A percentile compares a stretch with the other conserved stretches of the same genome.
Evolutionary conservation across 2,329 filamentous ascomycete genomes (phyloP).

Genomic region (Scedosporium minutisporum): DNA sequence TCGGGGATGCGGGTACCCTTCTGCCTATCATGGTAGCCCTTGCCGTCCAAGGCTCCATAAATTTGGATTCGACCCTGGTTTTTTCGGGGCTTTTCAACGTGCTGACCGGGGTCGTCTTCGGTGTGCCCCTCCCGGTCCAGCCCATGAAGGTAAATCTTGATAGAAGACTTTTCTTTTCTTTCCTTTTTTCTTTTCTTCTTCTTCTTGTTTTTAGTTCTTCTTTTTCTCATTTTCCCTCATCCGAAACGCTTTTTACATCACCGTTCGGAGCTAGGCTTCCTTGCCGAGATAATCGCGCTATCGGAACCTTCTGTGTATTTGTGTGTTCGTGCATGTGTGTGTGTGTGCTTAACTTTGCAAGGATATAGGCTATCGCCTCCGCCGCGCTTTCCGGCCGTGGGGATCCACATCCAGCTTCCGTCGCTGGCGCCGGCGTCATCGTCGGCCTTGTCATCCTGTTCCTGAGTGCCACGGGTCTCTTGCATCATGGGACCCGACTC

Average conservation of each 20-base stretch:
- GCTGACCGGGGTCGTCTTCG: constrained; percentile 70
- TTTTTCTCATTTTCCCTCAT: no score
- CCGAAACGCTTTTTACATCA: no score
- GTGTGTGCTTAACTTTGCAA: background rate
- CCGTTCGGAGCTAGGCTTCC: no score
- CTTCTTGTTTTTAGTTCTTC: background rate
- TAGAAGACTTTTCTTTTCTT: background rate
- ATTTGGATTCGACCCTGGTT: constrained; percentile 73
- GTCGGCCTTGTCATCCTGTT: constrained; percentile 65
- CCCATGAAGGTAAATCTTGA: constrained; percentile 54
- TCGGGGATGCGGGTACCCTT: constrained; percentile 81
- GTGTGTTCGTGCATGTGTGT: background rate
- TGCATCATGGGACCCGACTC: constrained; percentile 61
- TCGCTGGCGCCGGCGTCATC: constrained; percentile 69
- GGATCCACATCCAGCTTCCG: constrained; percentile 21
- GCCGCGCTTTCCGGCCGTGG: constrained; percentile 70
- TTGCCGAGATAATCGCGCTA: no score
- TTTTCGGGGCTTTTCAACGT: constrained; percentile 86
- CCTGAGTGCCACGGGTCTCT: constrained; percentile 69
- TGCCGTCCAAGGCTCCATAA: constrained; percentile 66
- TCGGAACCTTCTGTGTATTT: no score
- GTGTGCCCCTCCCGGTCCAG: constrained; percentile 83
- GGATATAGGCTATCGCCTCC: constrained; percentile 65
- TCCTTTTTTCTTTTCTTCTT: background rate
- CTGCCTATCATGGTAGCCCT: constrained; percentile 84